These are phyloP conservation scores for Candida berthetii DNA, from an alignment of 805 yeast genomes.

Conservation along the genomic window DNA sequence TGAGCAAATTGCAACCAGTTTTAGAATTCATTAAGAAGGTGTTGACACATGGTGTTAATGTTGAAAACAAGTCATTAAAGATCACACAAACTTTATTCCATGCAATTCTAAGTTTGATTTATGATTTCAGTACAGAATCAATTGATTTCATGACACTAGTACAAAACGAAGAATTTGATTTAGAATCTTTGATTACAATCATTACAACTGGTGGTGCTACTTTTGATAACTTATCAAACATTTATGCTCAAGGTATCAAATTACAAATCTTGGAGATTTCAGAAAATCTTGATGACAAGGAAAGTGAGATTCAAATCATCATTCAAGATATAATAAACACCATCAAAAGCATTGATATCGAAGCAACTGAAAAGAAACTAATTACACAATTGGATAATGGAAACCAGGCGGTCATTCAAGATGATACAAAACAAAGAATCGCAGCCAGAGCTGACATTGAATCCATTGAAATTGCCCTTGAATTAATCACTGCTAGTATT, in stretches of 20 bases:
- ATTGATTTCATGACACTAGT: conserved; percentile 35
- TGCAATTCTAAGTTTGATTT: conserved; percentile 48
- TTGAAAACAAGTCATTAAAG: conserved; percentile 18
- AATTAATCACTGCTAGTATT: conserved; percentile 67
- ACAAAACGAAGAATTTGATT: neutral
- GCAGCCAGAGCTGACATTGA: conserved; percentile 48
- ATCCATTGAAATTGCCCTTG: conserved; percentile 65
- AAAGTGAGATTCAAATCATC: conserved; percentile 8
- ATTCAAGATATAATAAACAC: conserved; percentile 17
- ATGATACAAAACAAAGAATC: conserved; percentile 32
- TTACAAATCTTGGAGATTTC: conserved; percentile 28
- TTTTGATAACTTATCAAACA: conserved; percentile 25
- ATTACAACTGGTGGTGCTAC: conserved; percentile 4
- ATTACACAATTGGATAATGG: conserved; percentile 25
- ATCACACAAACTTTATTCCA: conserved; percentile 41
- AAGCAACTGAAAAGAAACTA: conserved; percentile 22
- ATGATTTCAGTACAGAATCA: conserved; percentile 57
- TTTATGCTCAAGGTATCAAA: conserved; percentile 30
- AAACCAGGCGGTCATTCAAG: conserved; percentile 18
- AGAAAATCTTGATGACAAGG: conserved; percentile 3
- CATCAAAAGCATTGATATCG: conserved; percentile 25
- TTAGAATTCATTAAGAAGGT: conserved; percentile 22
- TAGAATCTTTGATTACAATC: conserved; percentile 8
- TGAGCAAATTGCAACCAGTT: conserved; percentile 17
- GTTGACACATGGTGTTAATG: conserved; percentile 20